Base-by-base conservation (phyloP, 1,139 yeast species). In the Zygoascus meyerae region DNA sequence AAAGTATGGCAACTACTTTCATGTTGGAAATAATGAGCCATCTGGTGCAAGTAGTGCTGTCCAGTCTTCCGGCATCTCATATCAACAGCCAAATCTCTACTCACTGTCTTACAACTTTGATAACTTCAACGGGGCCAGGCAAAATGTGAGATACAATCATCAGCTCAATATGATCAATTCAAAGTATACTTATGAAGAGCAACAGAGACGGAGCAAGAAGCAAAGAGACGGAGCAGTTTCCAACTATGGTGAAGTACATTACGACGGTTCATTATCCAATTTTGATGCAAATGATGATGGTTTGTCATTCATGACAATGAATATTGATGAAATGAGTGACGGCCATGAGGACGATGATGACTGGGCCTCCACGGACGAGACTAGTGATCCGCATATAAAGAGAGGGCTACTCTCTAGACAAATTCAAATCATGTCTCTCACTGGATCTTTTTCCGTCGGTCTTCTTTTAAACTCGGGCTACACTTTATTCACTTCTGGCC, bases 381-480 rank as follows among this genome's bases (percentile, higher is more conserved):
- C 47, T 18, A 32, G 42, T 12, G 45, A 34, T 3, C 57, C 55
- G 9, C 52, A 48, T 18, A 49, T 60, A 4, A 55, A 81, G 53
- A 70, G 95, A 48, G 78, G 77, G 51, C 68, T 86, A 31, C 76
- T 76, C 50, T 78, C 83, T 9, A 69, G 94, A 29, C 95, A 86
- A 62, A 67, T 86, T 17, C 89, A 84, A 60, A 82, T 85, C 81
- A 81, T 86, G 42, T 86, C 95, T 0, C 71, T 87, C 38, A 92
- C 94, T 2, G 94, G 92, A 1, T 83, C 92, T 0, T 67, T 86
- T 4, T 95, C 95, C 1, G 90, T 86, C n/a, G 95, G 95, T 0
- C 65, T 86, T 14, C 74, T 85, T 53, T 68, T 85, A 37, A 82
- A 84, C 44, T 75, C 86, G n/a, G 95, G 95, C 1, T 82, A 83